A percentile compares a stretch with the other conserved stretches of the same genome.
Conservation (phyloP, 2,329 filamentous ascomycete genomes). For the Fonsecaea pedrosoi region DNA sequence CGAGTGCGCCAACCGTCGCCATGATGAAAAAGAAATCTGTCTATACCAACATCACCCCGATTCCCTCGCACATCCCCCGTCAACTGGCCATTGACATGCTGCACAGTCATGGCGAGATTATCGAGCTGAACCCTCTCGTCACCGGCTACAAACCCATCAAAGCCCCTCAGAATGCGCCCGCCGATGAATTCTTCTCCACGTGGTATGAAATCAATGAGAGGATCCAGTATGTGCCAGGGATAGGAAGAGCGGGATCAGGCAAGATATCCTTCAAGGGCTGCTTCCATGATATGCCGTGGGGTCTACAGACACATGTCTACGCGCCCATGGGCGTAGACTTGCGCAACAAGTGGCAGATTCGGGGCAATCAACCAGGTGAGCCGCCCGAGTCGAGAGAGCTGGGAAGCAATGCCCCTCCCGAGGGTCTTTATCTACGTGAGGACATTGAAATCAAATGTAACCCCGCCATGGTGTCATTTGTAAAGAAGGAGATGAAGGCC, state of each 20-base stretch:
- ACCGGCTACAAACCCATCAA: slow-evolving; percentile 72
- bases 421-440: slow-evolving; percentile 79
- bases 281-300: slow-evolving; percentile 75
- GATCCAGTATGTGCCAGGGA: slow-evolving; percentile 75
- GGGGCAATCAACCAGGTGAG: slow-evolving; percentile 75
- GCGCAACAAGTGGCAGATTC: slow-evolving; percentile 78
- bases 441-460: slow-evolving; percentile 85
- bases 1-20: neutral
- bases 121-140: slow-evolving; percentile 84
- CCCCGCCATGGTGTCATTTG: slow-evolving; percentile 74
- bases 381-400: slow-evolving; percentile 69
- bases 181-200: slow-evolving; percentile 72
- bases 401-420: slow-evolving; percentile 68
- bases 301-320: slow-evolving; percentile 82
- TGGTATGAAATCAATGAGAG: slow-evolving; percentile 84
- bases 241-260: slow-evolving; percentile 49
- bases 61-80: slow-evolving; percentile 72
- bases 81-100: slow-evolving; percentile 75
- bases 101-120: slow-evolving; percentile 80
- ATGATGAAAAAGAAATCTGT: slow-evolving; percentile 36
- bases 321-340: slow-evolving; percentile 82
- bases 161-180: slow-evolving; percentile 68
- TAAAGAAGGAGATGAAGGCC: slow-evolving; percentile 82
- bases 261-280: slow-evolving; percentile 80
- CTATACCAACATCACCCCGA: slow-evolving; percentile 67